A percentile compares a stretch with the other conserved stretches of the same genome.
These are phyloP conservation scores for Exophiala sideris DNA, from an alignment of 2,329 filamentous ascomycete species.

Conservation along the genomic window DNA sequence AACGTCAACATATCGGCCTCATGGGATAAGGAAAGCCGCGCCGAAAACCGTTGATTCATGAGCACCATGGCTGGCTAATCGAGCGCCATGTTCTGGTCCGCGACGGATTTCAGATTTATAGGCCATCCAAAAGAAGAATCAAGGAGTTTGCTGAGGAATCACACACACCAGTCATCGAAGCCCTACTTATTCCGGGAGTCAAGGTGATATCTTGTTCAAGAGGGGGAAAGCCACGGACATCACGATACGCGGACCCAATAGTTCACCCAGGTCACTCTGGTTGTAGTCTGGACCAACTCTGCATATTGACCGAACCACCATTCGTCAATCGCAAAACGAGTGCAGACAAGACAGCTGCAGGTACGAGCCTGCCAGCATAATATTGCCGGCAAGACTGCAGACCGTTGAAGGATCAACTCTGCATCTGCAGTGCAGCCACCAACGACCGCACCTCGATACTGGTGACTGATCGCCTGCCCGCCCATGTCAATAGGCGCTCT, in stretches of 20 bases:
- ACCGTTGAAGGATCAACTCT: slow-evolving; percentile 6
- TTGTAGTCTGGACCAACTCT: slow-evolving; percentile 16
- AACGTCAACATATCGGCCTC: background rate
- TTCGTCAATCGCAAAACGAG: slow-evolving; percentile 15
- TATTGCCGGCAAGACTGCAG: slow-evolving; percentile 16
- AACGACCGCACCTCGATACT: slow-evolving; percentile 4
- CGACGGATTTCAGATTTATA: slow-evolving; percentile 8
- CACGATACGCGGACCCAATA: slow-evolving; percentile 1
- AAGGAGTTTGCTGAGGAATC: slow-evolving; percentile 2
- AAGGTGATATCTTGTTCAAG: background rate
- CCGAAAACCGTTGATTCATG: background rate
- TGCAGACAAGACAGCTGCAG: slow-evolving; percentile 18
- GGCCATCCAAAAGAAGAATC: background rate
- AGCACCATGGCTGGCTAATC: slow-evolving; percentile 14
- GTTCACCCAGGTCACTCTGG: slow-evolving; percentile 1
- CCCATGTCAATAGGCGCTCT: slow-evolving; percentile 4
- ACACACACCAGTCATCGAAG: background rate
- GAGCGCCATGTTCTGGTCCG: slow-evolving; percentile 20
- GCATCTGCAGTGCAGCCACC: slow-evolving; percentile 21
- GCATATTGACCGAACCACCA: slow-evolving; percentile 13
- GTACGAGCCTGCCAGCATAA: slow-evolving; percentile 6
- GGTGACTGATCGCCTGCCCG: background rate
- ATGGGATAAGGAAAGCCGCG: background rate
- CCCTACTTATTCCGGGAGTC: too few relatives aligned
- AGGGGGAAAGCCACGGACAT: slow-evolving; percentile 5